Conservation (phyloP, 1,139 yeast species). For the Taphrina populina region DNA sequence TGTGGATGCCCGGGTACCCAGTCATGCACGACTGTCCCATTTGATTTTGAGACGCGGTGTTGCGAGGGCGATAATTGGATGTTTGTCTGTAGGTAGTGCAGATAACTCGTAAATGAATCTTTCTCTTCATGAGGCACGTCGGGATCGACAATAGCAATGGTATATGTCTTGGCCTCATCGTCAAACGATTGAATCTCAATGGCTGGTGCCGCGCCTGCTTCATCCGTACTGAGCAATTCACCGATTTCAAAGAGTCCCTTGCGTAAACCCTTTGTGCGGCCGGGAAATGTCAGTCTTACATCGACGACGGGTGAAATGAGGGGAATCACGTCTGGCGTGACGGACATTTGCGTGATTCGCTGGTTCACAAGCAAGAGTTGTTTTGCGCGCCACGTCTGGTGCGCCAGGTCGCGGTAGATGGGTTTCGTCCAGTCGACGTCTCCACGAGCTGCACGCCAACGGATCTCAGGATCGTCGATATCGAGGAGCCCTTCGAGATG, state of each 20-base stretch:
- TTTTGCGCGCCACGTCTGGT: constrained; percentile 68
- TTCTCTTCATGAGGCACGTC: constrained; percentile 76
- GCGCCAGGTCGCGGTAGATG: constrained; percentile 68
- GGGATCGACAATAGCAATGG: constrained; percentile 82
- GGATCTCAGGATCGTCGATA: constrained; percentile 39
- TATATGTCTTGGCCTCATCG: constrained; percentile 55
- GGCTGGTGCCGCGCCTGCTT: constrained; percentile 71
- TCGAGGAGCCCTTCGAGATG: constrained; percentile 38
- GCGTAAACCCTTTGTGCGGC: constrained; percentile 69
- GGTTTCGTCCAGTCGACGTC: constrained; percentile 68
- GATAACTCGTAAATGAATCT: constrained; percentile 68
- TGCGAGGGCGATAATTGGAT: constrained; percentile 58
- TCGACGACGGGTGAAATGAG: constrained; percentile 81
- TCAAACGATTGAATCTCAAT: constrained; percentile 75
- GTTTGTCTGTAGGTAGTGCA: constrained; percentile 78
- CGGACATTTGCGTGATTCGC: constrained; percentile 78
- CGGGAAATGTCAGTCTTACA: constrained; percentile 69
- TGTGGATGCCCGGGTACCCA: constrained; percentile 88
- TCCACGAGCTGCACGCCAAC: constrained; percentile 37
- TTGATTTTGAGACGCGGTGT: constrained; percentile 55
- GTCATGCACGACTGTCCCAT: constrained; percentile 55
- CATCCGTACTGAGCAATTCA: constrained; percentile 64
- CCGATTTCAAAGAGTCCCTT: constrained; percentile 49
- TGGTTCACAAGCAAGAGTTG: constrained; percentile 77
- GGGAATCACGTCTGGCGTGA: constrained; percentile 91